Percentiles rank a stretch among this genome's conserved stretches.
Evolutionary conservation across 805 yeast genomes (phyloP).

Genomic region (Sungouiella thailandica): DNA sequence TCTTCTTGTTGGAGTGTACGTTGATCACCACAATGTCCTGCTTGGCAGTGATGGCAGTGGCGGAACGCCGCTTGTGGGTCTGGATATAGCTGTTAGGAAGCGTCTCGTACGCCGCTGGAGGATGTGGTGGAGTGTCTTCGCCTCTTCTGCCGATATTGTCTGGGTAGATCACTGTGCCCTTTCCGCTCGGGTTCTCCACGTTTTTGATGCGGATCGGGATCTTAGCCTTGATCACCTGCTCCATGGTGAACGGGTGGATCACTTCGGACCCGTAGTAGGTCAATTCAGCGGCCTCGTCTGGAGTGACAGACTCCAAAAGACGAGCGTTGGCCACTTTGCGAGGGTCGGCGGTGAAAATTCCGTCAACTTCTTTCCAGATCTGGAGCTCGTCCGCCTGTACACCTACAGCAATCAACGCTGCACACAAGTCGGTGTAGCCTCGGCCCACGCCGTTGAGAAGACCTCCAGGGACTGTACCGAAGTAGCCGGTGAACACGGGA

Average conservation of each 20-base stretch:
- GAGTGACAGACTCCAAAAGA: slow-evolving; percentile 81
- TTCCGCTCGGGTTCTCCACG: slow-evolving; percentile 89
- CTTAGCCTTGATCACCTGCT: slow-evolving; percentile 92
- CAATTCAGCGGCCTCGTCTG: slow-evolving; percentile 97
- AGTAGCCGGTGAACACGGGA: slow-evolving; percentile 94
- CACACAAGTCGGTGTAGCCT: slow-evolving; percentile 97
- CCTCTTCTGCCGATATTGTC: slow-evolving; percentile 83
- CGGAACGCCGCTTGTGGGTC: slow-evolving; percentile 54
- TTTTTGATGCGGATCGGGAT: slow-evolving; percentile 96
- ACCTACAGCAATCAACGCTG: slow-evolving; percentile 94
- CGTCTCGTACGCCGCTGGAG: slow-evolving; percentile 70
- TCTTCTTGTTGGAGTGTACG: slow-evolving; percentile 90
- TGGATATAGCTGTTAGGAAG: slow-evolving; percentile 32
- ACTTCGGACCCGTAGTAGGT: slow-evolving; percentile 98
- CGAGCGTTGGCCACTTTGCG: slow-evolving; percentile 90
- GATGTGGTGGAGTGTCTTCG: slow-evolving; percentile 90
- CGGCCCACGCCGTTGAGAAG: slow-evolving; percentile 89
- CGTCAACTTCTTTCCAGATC: slow-evolving; percentile 99
- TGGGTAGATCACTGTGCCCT: slow-evolving; percentile 92
- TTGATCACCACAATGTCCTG: slow-evolving; percentile 87
- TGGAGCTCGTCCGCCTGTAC: slow-evolving; percentile 88
- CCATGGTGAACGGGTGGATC: slow-evolving; percentile 98
- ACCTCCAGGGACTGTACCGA: slow-evolving; percentile 96
- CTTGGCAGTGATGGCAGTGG: slow-evolving; percentile 95
- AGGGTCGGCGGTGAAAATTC: slow-evolving; percentile 98